A percentile compares a stretch with the other conserved stretches of the same genome.
Conservation (phyloP, 164 flowering plant species). For the Vitis rupestris region DNA sequence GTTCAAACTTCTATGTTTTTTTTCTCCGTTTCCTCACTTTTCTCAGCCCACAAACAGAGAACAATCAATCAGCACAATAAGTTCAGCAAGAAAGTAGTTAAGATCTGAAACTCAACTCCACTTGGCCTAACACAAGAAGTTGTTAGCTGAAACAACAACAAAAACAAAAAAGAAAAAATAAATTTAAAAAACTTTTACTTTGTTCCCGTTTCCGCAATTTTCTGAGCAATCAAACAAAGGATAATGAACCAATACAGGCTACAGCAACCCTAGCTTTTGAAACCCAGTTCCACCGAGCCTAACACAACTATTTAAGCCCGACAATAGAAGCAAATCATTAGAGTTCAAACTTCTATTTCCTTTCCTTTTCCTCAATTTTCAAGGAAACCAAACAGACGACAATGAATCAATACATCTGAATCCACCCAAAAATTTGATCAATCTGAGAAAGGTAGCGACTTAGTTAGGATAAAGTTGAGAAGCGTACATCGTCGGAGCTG, state of each 20-base stretch:
- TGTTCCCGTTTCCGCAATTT: too few relatives aligned
- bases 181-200: background rate
- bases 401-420: background rate
- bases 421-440: background rate
- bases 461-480: background rate
- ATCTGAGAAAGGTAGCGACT: background rate
- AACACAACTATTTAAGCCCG: background rate
- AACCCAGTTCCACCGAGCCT: background rate
- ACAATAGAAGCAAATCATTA: background rate
- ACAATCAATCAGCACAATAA: too few relatives aligned
- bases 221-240: too few relatives aligned
- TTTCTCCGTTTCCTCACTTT: too few relatives aligned
- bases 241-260: too few relatives aligned
- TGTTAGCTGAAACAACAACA: too few relatives aligned
- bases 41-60: too few relatives aligned
- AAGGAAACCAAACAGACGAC: background rate
- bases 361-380: background rate
- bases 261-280: too few relatives aligned
- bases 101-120: too few relatives aligned
- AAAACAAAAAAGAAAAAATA: background rate
- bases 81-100: too few relatives aligned
- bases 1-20: too few relatives aligned
- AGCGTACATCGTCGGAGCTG: conserved; percentile 29
- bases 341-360: background rate
- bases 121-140: too few relatives aligned